These are phyloP conservation scores for Leptographium galeiforme DNA, from an alignment of 2,329 filamentous ascomycete species.

Conservation along the genomic window DNA sequence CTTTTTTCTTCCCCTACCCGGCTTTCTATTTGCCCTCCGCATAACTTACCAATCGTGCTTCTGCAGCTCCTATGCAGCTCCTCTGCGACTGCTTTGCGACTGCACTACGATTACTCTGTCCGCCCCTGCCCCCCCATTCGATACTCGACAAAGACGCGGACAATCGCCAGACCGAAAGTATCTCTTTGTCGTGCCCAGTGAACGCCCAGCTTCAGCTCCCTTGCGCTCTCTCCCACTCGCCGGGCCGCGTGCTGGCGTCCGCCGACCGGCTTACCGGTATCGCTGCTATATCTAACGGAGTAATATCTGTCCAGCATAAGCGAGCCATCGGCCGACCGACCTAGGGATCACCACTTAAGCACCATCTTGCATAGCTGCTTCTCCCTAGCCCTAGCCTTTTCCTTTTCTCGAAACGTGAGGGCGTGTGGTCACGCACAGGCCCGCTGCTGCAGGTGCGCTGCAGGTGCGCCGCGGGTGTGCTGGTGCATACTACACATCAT, in stretches of 20 bases:
- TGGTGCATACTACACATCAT: neutral
- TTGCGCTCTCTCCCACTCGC: neutral
- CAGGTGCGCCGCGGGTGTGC: no score
- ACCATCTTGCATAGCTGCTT: neutral
- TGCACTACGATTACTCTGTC: no score
- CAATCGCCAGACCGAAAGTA: neutral
- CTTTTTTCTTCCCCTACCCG: neutral
- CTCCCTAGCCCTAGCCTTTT: neutral
- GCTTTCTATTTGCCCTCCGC: neutral
- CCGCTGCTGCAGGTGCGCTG: neutral
- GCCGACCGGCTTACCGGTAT: slow-evolving; percentile 1
- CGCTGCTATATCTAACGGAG: neutral
- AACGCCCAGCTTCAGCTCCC: neutral
- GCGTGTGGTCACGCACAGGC: neutral
- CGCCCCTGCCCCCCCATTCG: neutral
- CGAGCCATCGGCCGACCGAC: no score
- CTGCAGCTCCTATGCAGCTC: neutral
- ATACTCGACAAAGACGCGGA: neutral
- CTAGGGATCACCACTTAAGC: no score
- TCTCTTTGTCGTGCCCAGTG: neutral
- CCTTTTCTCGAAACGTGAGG: neutral
- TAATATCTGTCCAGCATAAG: neutral
- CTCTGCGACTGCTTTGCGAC: neutral
- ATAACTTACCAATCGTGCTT: neutral
- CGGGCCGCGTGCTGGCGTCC: neutral